Conservation (phyloP, 2,329 filamentous ascomycete species). For the Leptographium wingfieldii region DNA sequence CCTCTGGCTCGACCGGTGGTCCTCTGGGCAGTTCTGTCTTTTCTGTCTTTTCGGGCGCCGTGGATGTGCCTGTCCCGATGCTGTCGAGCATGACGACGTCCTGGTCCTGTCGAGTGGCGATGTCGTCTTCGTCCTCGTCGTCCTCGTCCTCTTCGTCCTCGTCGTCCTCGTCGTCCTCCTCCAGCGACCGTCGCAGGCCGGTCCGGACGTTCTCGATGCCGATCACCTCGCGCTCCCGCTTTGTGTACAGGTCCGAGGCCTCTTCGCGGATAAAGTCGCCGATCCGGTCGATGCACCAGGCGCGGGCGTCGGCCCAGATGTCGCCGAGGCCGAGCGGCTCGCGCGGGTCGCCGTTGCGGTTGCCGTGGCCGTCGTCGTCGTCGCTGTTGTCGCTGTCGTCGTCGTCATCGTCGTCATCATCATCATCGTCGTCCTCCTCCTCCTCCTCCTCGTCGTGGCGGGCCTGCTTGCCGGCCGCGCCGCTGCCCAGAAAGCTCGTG, state of each 20-base stretch:
- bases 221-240: constrained; percentile 51
- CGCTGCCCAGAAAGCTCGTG: constrained; percentile 20
- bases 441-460: constrained; percentile 26
- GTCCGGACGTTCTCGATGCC: constrained; percentile 62
- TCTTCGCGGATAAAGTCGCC: constrained; percentile 28
- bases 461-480: constrained; percentile 9
- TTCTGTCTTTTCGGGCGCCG: constrained; percentile 10
- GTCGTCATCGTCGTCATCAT: constrained; percentile 19
- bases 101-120: too few species aligned
- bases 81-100: neutral
- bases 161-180: constrained; percentile 41
- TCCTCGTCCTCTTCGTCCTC: constrained; percentile 45
- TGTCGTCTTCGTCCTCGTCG: constrained; percentile 36
- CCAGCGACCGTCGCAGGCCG: constrained; percentile 46
- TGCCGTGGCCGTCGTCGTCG: constrained; percentile 22
- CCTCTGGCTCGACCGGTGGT: constrained; percentile 28
- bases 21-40: constrained; percentile 17
- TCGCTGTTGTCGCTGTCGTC: constrained; percentile 26
- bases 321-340: constrained; percentile 23
- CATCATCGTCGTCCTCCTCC: constrained; percentile 12
- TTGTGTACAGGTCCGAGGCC: constrained; percentile 55
- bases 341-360: constrained; percentile 22
- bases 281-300: constrained; percentile 20
- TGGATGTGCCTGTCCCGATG: constrained; percentile 1
- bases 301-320: constrained; percentile 24